Base-by-base conservation (phyloP, 768 basidiomycete species). In the Rhodotorula graminis region DNA sequence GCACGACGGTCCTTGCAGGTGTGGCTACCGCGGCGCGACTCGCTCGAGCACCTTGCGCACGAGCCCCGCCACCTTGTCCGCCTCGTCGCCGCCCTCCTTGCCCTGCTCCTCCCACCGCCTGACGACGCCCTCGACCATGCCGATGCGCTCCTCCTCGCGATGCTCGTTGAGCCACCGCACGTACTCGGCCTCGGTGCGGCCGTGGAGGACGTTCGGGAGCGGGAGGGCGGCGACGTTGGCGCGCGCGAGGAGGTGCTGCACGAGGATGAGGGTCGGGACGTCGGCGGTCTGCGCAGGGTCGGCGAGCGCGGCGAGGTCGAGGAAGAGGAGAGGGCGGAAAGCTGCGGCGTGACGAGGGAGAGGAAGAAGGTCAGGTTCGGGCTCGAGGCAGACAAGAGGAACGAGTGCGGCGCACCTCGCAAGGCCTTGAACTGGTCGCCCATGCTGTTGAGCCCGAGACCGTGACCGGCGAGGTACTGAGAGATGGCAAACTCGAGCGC, bases 91-190 rank as follows among this genome's bases (percentile, higher is more conserved):
- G 27, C 29, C 40, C 25, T 47, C 47, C 33, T n/a, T 31, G 18
- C 63, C 50, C 23, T 31, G 46, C 12, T 52, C 60, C 10, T 44
- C 40, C 60, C 42, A 21, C 18, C n/a, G 19, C 60, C 42, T 18
- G n/a, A 97, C 82, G 0, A 90, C 89, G 25, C 89, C 85, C 65
- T 93, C 90, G 19, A 99, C 82, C 58, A 98, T 84, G 23, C 86
- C 86, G 86, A 87, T 87, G 15, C 89, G 86, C 79, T 97, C 95
- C 70, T 85, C 85, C 71, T 89, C 87, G 4, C 87, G 84, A 78
- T 97, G 96, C 79, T 96, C 94, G 70, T 92, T 90, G 21, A 98
- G 85, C 93, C 94, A 99, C 57, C 91, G 87, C 61, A 96, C 91
- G 80, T 99, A 99, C 83, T 98, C 96, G 8, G 89, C 86, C 79